These are phyloP conservation scores for Solanum pimpinellifolium DNA, from an alignment of 257 asterid species.

Conservation along the genomic window DNA sequence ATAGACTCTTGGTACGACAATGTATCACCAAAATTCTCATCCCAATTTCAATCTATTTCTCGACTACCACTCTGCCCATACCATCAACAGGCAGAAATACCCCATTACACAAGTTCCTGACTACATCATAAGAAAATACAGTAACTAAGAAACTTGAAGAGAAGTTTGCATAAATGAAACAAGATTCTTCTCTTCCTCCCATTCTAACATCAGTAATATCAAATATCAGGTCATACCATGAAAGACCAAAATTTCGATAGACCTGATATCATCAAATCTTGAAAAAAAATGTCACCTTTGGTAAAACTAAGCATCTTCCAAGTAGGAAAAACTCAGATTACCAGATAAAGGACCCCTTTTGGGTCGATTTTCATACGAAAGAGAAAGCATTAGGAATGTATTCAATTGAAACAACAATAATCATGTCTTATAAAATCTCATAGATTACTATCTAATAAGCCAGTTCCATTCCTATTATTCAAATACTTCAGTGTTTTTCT, in stretches of 20 bases:
- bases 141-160: not conserved
- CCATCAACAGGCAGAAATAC: not conserved
- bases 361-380: not conserved
- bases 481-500: not conserved
- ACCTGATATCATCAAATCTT: not conserved
- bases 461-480: not conserved
- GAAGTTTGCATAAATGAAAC: not conserved
- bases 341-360: not conserved
- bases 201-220: not conserved
- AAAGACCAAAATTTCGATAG: not conserved
- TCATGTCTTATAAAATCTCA: not conserved
- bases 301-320: not conserved
- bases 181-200: not conserved
- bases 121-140: not conserved
- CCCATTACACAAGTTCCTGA: not conserved
- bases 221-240: not conserved
- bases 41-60: not conserved
- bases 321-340: not conserved
- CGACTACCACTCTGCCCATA: not conserved
- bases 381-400: not conserved
- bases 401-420: not conserved
- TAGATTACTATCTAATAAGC: not conserved
- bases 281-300: not conserved
- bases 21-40: not conserved
- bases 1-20: not conserved